These are phyloP conservation scores for Hanseniaspora jakobsenii DNA, from an alignment of 805 yeast species.

Conservation along the genomic window DNA sequence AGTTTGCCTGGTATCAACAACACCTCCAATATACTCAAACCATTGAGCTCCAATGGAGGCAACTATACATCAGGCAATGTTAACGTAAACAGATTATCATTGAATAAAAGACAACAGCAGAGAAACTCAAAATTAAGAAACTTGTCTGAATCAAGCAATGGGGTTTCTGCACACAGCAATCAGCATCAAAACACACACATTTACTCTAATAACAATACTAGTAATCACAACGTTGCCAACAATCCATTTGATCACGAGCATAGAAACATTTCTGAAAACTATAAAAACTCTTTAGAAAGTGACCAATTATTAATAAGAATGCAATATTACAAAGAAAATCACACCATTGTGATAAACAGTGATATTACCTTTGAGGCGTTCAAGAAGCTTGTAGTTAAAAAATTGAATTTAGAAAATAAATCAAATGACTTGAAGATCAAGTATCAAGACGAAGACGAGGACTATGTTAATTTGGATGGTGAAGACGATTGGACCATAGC, in stretches of 20 bases:
- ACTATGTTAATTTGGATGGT: conserved; percentile 69
- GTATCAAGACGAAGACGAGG: conserved; percentile 93
- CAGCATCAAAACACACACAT: not conserved
- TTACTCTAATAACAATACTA: not conserved
- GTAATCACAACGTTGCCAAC: not conserved
- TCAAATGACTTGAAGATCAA: conserved; percentile 41
- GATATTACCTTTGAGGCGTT: conserved; percentile 42
- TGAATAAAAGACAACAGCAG: conserved; percentile 1
- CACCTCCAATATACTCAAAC: too few relatives aligned
- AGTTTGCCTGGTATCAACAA: too few relatives aligned
- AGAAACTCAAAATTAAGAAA: conserved; percentile 13
- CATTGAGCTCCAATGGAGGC: conserved; percentile 17
- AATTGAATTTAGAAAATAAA: conserved; percentile 35
- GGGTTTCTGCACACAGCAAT: not conserved
- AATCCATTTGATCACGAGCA: conserved; percentile 25
- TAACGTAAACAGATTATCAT: conserved; percentile 1
- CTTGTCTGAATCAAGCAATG: conserved; percentile 3
- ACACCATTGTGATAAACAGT: conserved; percentile 52
- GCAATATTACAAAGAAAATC: conserved; percentile 38
- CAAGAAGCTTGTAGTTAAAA: conserved; percentile 45
- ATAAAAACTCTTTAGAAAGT: conserved; percentile 30
- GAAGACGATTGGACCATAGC: conserved; percentile 86
- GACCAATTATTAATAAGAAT: conserved; percentile 32
- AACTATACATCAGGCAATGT: not conserved
- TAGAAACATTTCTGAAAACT: conserved; percentile 33